A percentile compares a stretch with the other conserved stretches of the same genome.
These are phyloP conservation scores for Sclerotinia trifoliorum DNA, from an alignment of 2,329 filamentous ascomycete genomes.

Conservation along the genomic window DNA sequence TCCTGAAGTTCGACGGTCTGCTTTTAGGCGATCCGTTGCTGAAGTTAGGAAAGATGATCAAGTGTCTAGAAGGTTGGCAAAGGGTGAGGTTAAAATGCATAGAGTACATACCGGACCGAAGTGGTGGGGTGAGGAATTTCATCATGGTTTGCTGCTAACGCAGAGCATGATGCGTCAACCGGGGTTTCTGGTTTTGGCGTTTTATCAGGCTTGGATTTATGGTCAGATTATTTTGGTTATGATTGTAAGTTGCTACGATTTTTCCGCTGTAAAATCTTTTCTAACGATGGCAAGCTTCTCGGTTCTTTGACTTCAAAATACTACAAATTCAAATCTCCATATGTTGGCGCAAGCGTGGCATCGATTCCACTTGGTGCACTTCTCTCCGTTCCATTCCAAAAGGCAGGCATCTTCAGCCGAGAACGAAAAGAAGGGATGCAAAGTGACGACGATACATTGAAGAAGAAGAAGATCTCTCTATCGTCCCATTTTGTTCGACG, in stretches of 20 bases:
- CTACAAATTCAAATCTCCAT: conserved; percentile 62
- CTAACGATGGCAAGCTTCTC: conserved; percentile 48
- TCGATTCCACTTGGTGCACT: conserved; percentile 67
- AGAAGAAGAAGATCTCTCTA: conserved; percentile 60
- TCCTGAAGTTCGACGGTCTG: conserved; percentile 69
- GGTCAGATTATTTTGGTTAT: conserved; percentile 73
- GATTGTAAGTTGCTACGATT: conserved; percentile 49
- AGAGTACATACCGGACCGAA: conserved; percentile 67
- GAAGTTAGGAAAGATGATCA: conserved; percentile 57
- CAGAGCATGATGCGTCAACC: conserved; percentile 71
- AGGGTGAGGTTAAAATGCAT: conserved; percentile 76
- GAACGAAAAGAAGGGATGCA: conserved; percentile 57
- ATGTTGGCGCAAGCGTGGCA: conserved; percentile 65
- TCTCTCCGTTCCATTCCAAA: conserved; percentile 70
- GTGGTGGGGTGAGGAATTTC: conserved; percentile 76
- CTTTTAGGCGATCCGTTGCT: conserved; percentile 65
- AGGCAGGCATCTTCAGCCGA: conserved; percentile 67
- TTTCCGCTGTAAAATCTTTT: conserved; percentile 28
- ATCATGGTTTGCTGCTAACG: conserved; percentile 65
- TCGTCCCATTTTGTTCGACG: conserved; percentile 71
- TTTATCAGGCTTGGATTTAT: conserved; percentile 79
- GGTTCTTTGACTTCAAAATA: conserved; percentile 68
- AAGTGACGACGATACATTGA: conserved; percentile 66
- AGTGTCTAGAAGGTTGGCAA: conserved; percentile 59
- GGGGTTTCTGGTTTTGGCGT: conserved; percentile 67